Conservation (phyloP, 495 filamentous ascomycete species). For the Parachaetomium inaequale region DNA sequence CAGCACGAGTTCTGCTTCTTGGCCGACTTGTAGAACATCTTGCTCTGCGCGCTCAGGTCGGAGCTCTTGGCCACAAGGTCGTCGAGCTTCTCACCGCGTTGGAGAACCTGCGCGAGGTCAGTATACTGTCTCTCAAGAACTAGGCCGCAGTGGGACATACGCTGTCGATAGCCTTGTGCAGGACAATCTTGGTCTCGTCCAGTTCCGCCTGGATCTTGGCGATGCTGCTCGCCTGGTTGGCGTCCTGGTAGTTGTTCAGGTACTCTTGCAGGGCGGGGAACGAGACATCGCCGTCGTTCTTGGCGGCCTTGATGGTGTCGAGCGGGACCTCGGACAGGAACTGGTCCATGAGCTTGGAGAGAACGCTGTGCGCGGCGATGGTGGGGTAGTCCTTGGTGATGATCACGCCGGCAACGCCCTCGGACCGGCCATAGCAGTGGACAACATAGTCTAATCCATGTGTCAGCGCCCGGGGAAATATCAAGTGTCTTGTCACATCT, state of each 20-base stretch:
- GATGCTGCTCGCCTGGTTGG: slow-evolving; percentile 81
- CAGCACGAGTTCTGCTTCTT: slow-evolving; percentile 98
- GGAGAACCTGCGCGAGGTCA: slow-evolving; percentile 51
- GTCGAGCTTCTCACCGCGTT: slow-evolving; percentile 89
- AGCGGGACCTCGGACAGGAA: slow-evolving; percentile 80
- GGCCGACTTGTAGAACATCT: slow-evolving; percentile 80
- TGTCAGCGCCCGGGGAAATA: neutral
- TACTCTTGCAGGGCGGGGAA: slow-evolving; percentile 77
- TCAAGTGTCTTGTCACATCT: neutral
- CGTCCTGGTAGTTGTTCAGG: slow-evolving; percentile 85
- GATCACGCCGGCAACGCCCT: slow-evolving; percentile 83
- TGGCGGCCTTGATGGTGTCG: slow-evolving; percentile 55
- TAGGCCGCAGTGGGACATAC: slow-evolving; percentile 29
- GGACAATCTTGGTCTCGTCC: slow-evolving; percentile 95
- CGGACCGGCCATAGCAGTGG: slow-evolving; percentile 83
- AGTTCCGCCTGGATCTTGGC: slow-evolving; percentile 95
- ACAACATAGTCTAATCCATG: slow-evolving; percentile 63
- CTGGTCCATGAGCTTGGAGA: slow-evolving; percentile 89
- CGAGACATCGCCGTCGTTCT: slow-evolving; percentile 44
- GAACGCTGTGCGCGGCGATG: slow-evolving; percentile 87
- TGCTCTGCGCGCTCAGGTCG: slow-evolving; percentile 80
- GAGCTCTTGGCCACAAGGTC: slow-evolving; percentile 84
- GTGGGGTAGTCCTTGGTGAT: slow-evolving; percentile 87
- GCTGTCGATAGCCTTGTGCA: slow-evolving; percentile 94
- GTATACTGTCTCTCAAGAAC: neutral